Percentiles rank a stretch among this genome's conserved stretches.
These are phyloP conservation scores for Canna indica DNA, from an alignment of 176 grass and related monocot genomes.

Conservation along the genomic window DNA sequence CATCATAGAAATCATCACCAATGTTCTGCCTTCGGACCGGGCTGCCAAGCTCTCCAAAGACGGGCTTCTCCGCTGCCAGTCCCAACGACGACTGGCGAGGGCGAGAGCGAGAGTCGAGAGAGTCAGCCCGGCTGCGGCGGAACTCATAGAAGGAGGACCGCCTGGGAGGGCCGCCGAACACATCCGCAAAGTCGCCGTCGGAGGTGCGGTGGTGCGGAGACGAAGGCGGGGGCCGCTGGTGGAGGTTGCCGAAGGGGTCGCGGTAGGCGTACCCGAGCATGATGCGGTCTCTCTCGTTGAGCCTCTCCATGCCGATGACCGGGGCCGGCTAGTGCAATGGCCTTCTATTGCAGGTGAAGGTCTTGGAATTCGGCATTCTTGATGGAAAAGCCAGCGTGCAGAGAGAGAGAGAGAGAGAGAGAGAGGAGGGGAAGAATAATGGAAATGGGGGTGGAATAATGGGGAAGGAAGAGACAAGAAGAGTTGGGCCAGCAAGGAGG, in stretches of 20 bases:
- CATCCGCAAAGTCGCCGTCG: constrained; percentile 64
- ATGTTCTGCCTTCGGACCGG: constrained; percentile 41
- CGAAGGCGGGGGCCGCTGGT: constrained; percentile 18
- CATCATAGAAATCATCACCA: constrained; percentile 72
- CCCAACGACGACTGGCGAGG: constrained; percentile 17
- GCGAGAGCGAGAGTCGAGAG: constrained; percentile 31
- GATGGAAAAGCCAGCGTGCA: not conserved
- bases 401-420: not conserved
- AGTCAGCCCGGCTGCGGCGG: constrained; percentile 21
- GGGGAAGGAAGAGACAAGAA: no score
- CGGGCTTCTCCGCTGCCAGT: constrained; percentile 35
- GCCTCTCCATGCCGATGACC: not conserved
- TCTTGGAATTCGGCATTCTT: not conserved
- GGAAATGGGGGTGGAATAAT: no score
- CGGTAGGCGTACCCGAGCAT: not conserved
- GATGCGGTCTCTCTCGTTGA: not conserved
- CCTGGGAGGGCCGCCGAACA: constrained; percentile 70
- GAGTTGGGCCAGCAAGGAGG: not conserved
- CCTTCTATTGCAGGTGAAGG: not conserved
- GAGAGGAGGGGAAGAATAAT: not conserved
- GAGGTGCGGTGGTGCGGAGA: constrained; percentile 8
- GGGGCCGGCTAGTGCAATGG: not conserved
- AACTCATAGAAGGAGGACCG: constrained; percentile 49
- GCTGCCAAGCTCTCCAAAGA: constrained; percentile 57
- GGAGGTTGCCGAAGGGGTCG: constrained; percentile 10